These are phyloP conservation scores for Phytophthora lateralis DNA, from an alignment of 352 stramenopile genomes.

Conservation along the genomic window DNA sequence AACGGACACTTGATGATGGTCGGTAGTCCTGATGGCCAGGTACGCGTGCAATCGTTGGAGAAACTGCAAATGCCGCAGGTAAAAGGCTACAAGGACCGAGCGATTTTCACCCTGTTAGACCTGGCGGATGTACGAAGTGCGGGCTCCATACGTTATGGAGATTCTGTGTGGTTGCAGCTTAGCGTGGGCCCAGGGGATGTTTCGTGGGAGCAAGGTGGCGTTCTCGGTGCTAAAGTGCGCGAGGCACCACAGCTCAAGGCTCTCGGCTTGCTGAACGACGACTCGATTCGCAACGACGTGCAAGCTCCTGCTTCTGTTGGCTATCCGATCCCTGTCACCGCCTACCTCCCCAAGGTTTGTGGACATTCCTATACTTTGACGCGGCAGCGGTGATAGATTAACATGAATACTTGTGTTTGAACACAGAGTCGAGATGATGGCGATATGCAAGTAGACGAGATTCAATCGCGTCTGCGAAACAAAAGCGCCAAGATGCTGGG, in stretches of 20 bases:
- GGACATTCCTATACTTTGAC: neutral
- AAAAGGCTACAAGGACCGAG: conserved; percentile 58
- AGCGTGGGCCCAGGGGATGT: conserved; percentile 67
- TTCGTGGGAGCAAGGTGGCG: conserved; percentile 75
- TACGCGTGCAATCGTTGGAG: conserved; percentile 67
- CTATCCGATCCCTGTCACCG: conserved; percentile 60
- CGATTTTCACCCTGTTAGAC: conserved; percentile 76
- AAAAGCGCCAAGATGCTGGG: conserved; percentile 76
- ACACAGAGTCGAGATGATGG: conserved; percentile 67
- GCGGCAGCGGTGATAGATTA: neutral
- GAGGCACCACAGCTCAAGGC: conserved; percentile 73
- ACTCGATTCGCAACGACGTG: conserved; percentile 50
- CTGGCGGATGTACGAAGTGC: conserved; percentile 69
- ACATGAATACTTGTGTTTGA: neutral
- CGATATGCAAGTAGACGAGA: conserved; percentile 78
- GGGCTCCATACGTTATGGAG: conserved; percentile 73
- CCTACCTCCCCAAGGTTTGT: conserved; percentile 74
- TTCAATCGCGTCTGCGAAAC: conserved; percentile 80
- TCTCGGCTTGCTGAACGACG: conserved; percentile 56
- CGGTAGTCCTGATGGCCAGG: conserved; percentile 58
- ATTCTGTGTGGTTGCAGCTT: conserved; percentile 78
- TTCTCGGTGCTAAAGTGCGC: conserved; percentile 75
- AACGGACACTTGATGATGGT: conserved; percentile 82
- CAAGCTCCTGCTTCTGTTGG: conserved; percentile 57
- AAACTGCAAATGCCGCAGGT: conserved; percentile 54